A percentile compares a stretch with the other conserved stretches of the same genome.
Conservation (phyloP, 2,329 filamentous ascomycete species). For the Parastagonospora avenae region DNA sequence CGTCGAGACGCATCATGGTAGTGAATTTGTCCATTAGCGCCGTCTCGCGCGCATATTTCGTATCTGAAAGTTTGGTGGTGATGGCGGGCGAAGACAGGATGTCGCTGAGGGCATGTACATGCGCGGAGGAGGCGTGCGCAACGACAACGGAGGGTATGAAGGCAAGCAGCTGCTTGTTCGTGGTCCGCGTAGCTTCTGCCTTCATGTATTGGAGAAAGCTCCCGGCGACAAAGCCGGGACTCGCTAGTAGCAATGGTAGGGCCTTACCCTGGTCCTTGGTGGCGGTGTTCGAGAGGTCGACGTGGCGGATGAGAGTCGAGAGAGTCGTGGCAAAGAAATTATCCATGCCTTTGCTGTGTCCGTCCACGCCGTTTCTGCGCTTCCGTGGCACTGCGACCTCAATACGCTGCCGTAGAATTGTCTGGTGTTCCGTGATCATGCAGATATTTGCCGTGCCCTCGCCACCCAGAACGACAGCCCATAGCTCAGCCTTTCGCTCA, state of each 20-base stretch:
- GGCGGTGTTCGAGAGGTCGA: constrained; percentile 67
- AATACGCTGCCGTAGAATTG: constrained; percentile 72
- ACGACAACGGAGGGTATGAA: constrained; percentile 70
- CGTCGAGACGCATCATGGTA: constrained; percentile 77
- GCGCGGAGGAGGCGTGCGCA: constrained; percentile 82
- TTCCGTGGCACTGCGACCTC: constrained; percentile 72
- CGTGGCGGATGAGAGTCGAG: constrained; percentile 73
- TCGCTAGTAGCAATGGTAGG: constrained; percentile 77
- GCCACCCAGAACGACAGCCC: constrained; percentile 93
- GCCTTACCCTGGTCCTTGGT: constrained; percentile 39
- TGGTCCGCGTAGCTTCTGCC: constrained; percentile 63
- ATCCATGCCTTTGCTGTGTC: constrained; percentile 72
- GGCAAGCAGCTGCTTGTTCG: constrained; percentile 72
- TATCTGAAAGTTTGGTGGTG: constrained; percentile 76
- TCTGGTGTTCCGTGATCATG: constrained; percentile 79
- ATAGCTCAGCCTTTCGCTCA: constrained; percentile 79
- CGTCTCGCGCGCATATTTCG: constrained; percentile 85
- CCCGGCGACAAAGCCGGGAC: constrained; percentile 83
- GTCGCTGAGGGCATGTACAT: constrained; percentile 86
- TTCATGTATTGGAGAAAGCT: constrained; percentile 80
- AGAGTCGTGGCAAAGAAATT: constrained; percentile 81
- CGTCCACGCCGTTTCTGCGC: constrained; percentile 63
- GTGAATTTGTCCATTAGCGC: constrained; percentile 84
- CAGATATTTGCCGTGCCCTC: constrained; percentile 85
- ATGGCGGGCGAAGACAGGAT: constrained; percentile 83